A percentile compares a stretch with the other conserved stretches of the same genome.
Conservation (phyloP, 306 rosid genomes). For the Pyrus betulifolia region DNA sequence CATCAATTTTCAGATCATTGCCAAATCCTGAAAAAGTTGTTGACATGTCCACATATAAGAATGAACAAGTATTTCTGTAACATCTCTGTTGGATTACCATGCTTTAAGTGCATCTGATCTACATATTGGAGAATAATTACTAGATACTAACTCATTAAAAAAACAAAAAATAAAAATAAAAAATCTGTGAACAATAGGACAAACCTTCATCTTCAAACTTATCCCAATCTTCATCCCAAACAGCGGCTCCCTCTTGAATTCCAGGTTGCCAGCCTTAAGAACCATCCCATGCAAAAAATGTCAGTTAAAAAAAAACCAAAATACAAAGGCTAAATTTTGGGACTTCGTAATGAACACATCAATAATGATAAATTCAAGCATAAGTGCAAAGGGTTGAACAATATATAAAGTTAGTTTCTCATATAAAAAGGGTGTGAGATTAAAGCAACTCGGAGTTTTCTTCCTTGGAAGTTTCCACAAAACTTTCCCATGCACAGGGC, state of each 20-base stretch:
- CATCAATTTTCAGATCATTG: conserved; percentile 52
- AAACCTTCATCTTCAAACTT: conserved; percentile 96
- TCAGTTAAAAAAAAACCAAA: conserved; percentile 11
- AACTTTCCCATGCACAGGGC: neutral
- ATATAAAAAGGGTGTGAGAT: neutral
- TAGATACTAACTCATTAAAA: neutral
- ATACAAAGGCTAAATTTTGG: neutral
- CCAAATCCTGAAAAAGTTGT: conserved; percentile 60
- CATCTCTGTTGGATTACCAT: conserved; percentile 7
- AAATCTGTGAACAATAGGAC: neutral
- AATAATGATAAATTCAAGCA: neutral
- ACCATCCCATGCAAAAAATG: conserved; percentile 21
- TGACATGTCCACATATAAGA: neutral
- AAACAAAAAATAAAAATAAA: too few relatives aligned
- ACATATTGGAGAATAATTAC: neutral
- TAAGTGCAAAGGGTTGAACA: neutral
- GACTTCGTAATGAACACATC: neutral
- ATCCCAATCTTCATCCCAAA: conserved; percentile 99
- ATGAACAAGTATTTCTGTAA: neutral
- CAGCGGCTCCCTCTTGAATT: conserved; percentile 63
- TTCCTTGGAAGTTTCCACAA: neutral
- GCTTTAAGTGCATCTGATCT: conserved; percentile 4
- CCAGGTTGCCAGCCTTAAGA: conserved; percentile 92
- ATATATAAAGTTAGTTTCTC: neutral
- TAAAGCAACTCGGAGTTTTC: neutral